A percentile compares a stretch with the other conserved stretches of the same genome.
phyloP scores from a whole-genome alignment of 2,329 filamentous ascomycete genomes.

The Fusarium continuum region DNA sequence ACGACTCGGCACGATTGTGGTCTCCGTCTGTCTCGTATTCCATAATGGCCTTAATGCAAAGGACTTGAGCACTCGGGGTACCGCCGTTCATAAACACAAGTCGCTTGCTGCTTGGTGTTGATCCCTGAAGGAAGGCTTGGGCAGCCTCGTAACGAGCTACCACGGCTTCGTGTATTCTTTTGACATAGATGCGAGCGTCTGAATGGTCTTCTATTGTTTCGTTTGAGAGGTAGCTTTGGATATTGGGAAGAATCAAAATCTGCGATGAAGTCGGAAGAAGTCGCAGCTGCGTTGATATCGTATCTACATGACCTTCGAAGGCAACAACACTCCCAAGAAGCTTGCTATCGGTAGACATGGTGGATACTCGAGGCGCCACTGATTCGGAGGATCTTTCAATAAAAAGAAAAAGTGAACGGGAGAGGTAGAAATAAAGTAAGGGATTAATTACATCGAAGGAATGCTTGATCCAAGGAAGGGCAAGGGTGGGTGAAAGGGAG shows the following conservation, averaged over 20 bases:
- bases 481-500: conserved; percentile 21
- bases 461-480: conserved; percentile 15
- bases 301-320: conserved; percentile 65
- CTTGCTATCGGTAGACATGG: conserved; percentile 42
- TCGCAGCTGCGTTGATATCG: conserved; percentile 66
- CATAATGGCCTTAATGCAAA: conserved; percentile 65
- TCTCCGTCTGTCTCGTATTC: conserved; percentile 61
- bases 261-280: conserved; percentile 67
- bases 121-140: conserved; percentile 59
- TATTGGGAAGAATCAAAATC: conserved; percentile 63
- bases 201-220: conserved; percentile 44
- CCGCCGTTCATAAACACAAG: conserved; percentile 70
- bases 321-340: conserved; percentile 63
- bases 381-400: conserved; percentile 20
- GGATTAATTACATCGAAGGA: conserved; percentile 16
- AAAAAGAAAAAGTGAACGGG: conserved; percentile 1
- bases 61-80: conserved; percentile 61
- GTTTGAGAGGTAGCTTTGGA: conserved; percentile 57
- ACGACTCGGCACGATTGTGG: conserved; percentile 57
- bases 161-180: conserved; percentile 61
- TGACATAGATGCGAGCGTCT: conserved; percentile 53
- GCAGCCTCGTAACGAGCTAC: conserved; percentile 59
- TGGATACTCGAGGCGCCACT: conserved; percentile 24
- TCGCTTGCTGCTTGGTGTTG: conserved; percentile 58
- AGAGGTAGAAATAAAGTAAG: conserved; percentile 15